A percentile compares a stretch with the other conserved stretches of the same genome.
Conservation (phyloP, 495 filamentous ascomycete species). For the Jackrogersella multiformis region DNA sequence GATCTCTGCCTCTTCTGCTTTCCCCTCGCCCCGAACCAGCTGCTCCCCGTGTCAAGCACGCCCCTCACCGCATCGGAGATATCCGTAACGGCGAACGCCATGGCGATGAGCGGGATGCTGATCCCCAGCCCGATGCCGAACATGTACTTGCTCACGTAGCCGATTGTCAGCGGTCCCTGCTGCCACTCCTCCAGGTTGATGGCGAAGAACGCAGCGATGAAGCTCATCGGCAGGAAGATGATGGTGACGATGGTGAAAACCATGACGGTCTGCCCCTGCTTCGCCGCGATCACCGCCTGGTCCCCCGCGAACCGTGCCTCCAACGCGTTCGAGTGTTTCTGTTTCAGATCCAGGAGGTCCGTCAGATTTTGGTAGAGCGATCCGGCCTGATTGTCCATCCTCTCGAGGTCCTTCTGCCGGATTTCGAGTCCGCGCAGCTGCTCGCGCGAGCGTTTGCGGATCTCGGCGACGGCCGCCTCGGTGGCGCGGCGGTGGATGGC, state of each 20-base stretch:
- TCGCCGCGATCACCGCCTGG: slow-evolving; percentile 69
- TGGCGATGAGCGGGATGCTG: slow-evolving; percentile 66
- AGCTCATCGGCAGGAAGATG: slow-evolving; percentile 72
- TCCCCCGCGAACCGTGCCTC: slow-evolving; percentile 75
- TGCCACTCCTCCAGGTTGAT: slow-evolving; percentile 68
- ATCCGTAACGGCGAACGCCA: slow-evolving; percentile 67
- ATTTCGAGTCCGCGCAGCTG: slow-evolving; percentile 69
- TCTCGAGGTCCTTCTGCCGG: slow-evolving; percentile 69
- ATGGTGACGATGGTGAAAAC: slow-evolving; percentile 79
- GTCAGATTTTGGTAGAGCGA: slow-evolving; percentile 71
- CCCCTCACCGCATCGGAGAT: slow-evolving; percentile 54
- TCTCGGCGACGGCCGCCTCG: slow-evolving; percentile 55
- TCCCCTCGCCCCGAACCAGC: not conserved
- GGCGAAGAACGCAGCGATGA: slow-evolving; percentile 73
- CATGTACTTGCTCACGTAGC: slow-evolving; percentile 69
- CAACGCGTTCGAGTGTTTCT: slow-evolving; percentile 77
- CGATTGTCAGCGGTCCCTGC: slow-evolving; percentile 55
- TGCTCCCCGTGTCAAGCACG: not conserved
- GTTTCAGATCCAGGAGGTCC: slow-evolving; percentile 68
- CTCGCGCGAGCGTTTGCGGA: slow-evolving; percentile 67
- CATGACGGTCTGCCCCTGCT: slow-evolving; percentile 78
- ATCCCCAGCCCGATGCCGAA: slow-evolving; percentile 75
- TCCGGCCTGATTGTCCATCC: slow-evolving; percentile 75
- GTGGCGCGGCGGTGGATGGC: slow-evolving; percentile 47
- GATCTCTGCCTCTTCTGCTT: not conserved